phyloP scores from a whole-genome alignment of 768 basidiomycete species.

The Tulasnella sp. region DNA sequence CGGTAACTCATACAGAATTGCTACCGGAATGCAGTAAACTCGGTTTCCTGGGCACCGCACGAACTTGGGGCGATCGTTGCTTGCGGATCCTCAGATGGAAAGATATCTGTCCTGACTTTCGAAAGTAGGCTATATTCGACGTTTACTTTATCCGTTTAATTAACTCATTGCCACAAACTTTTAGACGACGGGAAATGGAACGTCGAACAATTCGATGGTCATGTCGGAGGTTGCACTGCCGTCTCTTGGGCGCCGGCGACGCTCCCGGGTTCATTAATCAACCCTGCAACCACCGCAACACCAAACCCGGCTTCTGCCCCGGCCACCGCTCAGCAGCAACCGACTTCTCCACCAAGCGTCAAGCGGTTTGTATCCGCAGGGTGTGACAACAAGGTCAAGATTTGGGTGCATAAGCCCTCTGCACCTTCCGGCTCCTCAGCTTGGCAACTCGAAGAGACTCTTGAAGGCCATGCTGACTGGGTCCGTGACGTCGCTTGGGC shows the following conservation, averaged over 20 bases:
- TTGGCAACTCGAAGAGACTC: slow-evolving; percentile 85
- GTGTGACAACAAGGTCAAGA: slow-evolving; percentile 91
- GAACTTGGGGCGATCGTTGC: slow-evolving; percentile 95
- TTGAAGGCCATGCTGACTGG: slow-evolving; percentile 96
- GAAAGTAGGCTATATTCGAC: slow-evolving; percentile 62
- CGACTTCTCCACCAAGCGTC: slow-evolving; percentile 49
- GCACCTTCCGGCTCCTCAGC: slow-evolving; percentile 66
- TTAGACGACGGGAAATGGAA: slow-evolving; percentile 95
- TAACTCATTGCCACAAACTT: not conserved
- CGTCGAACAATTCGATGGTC: slow-evolving; percentile 90
- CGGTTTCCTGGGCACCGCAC: slow-evolving; percentile 98
- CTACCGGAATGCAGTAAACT: slow-evolving; percentile 63
- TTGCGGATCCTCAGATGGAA: slow-evolving; percentile 95
- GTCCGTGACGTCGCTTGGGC: slow-evolving; percentile 99
- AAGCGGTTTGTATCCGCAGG: slow-evolving; percentile 95
- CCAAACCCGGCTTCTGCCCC: slow-evolving; percentile 15
- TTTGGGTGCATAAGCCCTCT: slow-evolving; percentile 72
- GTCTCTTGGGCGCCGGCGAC: slow-evolving; percentile 96
- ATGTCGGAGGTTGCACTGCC: slow-evolving; percentile 94
- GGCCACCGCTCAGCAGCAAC: slow-evolving; percentile 40
- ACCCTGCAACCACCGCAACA: slow-evolving; percentile 39
- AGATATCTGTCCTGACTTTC: slow-evolving; percentile 92
- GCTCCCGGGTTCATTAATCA: slow-evolving; percentile 77
- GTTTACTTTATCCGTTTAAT: not conserved
- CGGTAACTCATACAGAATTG: not conserved